These are phyloP conservation scores for Neopestalotiopsis clavispora DNA, from an alignment of 2,329 filamentous ascomycete genomes.

Conservation along the genomic window DNA sequence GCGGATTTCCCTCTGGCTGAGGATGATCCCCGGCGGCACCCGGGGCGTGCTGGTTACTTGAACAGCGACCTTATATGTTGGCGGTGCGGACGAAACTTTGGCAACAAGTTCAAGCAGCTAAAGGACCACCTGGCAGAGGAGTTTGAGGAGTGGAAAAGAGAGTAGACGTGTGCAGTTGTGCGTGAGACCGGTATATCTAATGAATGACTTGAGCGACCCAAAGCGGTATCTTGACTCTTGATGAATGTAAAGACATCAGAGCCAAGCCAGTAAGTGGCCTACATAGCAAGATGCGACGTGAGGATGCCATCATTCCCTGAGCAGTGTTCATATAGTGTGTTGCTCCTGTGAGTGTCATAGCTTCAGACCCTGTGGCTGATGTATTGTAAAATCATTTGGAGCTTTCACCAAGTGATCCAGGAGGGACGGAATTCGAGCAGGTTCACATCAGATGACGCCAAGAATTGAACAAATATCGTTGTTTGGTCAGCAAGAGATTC, in stretches of 20 bases:
- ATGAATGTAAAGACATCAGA: no score
- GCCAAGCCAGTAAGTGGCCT: no score
- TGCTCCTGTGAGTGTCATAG: no score
- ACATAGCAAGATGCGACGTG: no score
- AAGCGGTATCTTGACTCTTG: no score
- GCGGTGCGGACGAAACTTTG: slow-evolving; percentile 79
- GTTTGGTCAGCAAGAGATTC: not conserved
- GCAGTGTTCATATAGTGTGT: no score
- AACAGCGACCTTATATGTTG: slow-evolving; percentile 76
- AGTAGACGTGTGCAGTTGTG: slow-evolving; percentile 42
- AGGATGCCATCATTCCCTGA: no score
- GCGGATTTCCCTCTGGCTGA: slow-evolving; percentile 77
- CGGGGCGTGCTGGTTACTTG: slow-evolving; percentile 63
- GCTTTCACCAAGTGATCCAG: slow-evolving; percentile 19
- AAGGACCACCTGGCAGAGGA: slow-evolving; percentile 69
- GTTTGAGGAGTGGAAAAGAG: slow-evolving; percentile 74
- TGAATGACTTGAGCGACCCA: no score
- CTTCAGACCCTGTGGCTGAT: no score
- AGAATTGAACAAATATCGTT: not conserved
- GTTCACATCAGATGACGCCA: not conserved
- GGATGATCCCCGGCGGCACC: slow-evolving; percentile 67
- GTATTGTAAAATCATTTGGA: rapidly evolving
- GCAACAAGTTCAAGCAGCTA: slow-evolving; percentile 68
- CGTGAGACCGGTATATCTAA: no score
- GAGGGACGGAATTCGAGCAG: not conserved